Conservation (phyloP, 108 stramenopile genomes). For the Stephanodiscus triporus region DNA sequence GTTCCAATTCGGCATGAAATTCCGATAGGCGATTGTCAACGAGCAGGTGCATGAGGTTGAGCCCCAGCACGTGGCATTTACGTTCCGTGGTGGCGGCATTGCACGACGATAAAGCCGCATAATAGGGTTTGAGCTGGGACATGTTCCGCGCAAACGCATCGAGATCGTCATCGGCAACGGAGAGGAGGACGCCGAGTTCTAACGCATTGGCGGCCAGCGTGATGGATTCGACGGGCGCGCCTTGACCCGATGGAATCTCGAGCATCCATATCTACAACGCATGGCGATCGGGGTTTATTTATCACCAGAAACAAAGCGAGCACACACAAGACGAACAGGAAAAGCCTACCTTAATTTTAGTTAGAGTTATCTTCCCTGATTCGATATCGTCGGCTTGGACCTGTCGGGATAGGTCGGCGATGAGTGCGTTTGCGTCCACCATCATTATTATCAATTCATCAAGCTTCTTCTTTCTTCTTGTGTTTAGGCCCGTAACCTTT, state of each 20-base stretch:
- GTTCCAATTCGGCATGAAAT: conserved; percentile 90
- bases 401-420: conserved; percentile 58
- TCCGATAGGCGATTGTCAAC: conserved; percentile 89
- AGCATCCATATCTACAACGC: conserved; percentile 60
- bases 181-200: conserved; percentile 84
- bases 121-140: conserved; percentile 80
- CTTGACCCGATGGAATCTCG: conserved; percentile 42
- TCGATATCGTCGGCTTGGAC: conserved; percentile 69
- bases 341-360: conserved; percentile 61
- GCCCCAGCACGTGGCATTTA: conserved; percentile 77
- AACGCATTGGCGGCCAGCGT: conserved; percentile 57
- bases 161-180: conserved; percentile 76
- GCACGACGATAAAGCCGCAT: conserved; percentile 35
- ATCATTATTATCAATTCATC: too few relatives aligned
- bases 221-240: conserved; percentile 37
- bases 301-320: neutral
- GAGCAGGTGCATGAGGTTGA: conserved; percentile 86
- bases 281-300: neutral
- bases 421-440: conserved; percentile 53
- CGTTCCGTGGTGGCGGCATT: conserved; percentile 44
- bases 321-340: neutral
- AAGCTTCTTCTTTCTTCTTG: conserved; percentile 22
- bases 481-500: too few relatives aligned
- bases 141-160: conserved; percentile 87
- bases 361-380: conserved; percentile 63